phyloP scores from a whole-genome alignment of 2,329 filamentous ascomycete genomes.

The Fusarium concolor region DNA sequence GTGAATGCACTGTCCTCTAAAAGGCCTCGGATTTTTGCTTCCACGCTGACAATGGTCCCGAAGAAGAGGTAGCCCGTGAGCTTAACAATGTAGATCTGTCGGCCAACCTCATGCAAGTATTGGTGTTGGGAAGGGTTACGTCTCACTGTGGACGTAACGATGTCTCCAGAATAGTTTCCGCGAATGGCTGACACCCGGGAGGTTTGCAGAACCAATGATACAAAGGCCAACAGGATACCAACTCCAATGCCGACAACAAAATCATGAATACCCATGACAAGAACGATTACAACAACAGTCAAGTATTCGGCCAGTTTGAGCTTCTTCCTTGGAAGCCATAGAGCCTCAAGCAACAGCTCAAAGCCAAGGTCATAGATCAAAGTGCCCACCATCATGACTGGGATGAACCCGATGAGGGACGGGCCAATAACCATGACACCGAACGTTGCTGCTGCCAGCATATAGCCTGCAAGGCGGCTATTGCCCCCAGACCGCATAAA shows the following conservation, averaged over 20 bases:
- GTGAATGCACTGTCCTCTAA: constrained; percentile 86
- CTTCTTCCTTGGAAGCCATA: constrained; percentile 90
- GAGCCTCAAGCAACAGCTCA: constrained; percentile 87
- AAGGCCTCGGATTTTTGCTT: constrained; percentile 84
- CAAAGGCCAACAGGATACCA: constrained; percentile 90
- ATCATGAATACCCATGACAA: constrained; percentile 97
- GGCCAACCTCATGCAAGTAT: constrained; percentile 86
- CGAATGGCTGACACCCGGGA: constrained; percentile 90
- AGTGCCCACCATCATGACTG: constrained; percentile 95
- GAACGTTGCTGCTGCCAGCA: constrained; percentile 84
- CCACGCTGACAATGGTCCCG: constrained; percentile 94
- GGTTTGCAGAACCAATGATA: constrained; percentile 91
- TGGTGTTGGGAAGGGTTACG: constrained; percentile 89
- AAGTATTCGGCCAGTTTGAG: constrained; percentile 88
- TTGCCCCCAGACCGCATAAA: constrained; percentile 95
- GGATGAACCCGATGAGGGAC: constrained; percentile 90
- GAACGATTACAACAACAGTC: constrained; percentile 88
- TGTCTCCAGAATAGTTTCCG: constrained; percentile 88
- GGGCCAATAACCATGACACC: constrained; percentile 88
- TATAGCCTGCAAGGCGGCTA: constrained; percentile 83
- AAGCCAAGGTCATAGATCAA: constrained; percentile 96
- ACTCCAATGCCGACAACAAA: constrained; percentile 95
- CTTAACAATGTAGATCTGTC: constrained; percentile 91
- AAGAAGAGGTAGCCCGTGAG: constrained; percentile 97
- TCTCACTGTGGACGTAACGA: constrained; percentile 91